Percentiles rank a stretch among this genome's conserved stretches.
Evolutionary conservation across 345 rosid species (phyloP).

Genomic region (Sisymbrium altissimum): DNA sequence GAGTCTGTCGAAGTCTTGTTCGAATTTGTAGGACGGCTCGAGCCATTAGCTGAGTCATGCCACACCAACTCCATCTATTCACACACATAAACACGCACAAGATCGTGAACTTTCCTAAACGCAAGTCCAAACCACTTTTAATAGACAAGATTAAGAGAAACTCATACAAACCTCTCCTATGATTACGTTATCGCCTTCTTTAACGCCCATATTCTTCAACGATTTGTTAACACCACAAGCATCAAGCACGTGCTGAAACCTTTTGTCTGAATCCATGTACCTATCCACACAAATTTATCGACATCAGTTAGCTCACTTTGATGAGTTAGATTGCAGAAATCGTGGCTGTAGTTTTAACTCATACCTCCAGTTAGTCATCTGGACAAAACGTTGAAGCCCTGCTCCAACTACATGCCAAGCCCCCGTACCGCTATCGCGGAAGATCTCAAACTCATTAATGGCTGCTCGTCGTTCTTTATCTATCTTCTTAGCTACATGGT

Average conservation of each 20-base stretch:
- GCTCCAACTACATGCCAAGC: slow-evolving; percentile 82
- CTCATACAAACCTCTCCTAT: slow-evolving; percentile 73
- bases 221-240: slow-evolving; percentile 85
- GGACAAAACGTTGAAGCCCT: slow-evolving; percentile 86
- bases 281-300: slow-evolving; percentile 39
- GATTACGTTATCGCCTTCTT: slow-evolving; percentile 90
- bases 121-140: neutral
- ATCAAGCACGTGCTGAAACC: slow-evolving; percentile 84
- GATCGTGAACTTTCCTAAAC: neutral
- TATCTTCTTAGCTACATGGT: slow-evolving; percentile 79
- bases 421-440: slow-evolving; percentile 49
- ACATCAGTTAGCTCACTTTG: neutral
- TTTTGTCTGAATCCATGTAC: slow-evolving; percentile 77
- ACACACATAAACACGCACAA: neutral
- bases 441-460: slow-evolving; percentile 76
- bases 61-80: slow-evolving; percentile 86
- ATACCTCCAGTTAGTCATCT: slow-evolving; percentile 97
- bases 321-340: neutral
- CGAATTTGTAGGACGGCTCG: slow-evolving; percentile 47
- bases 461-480: slow-evolving; percentile 60
- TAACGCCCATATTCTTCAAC: slow-evolving; percentile 72
- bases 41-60: slow-evolving; percentile 59
- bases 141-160: neutral
- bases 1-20: slow-evolving; percentile 54
- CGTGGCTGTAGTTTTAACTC: neutral